These are phyloP conservation scores for Thecaphora frezii DNA, from an alignment of 1,284 basidiomycete species.

Conservation along the genomic window DNA sequence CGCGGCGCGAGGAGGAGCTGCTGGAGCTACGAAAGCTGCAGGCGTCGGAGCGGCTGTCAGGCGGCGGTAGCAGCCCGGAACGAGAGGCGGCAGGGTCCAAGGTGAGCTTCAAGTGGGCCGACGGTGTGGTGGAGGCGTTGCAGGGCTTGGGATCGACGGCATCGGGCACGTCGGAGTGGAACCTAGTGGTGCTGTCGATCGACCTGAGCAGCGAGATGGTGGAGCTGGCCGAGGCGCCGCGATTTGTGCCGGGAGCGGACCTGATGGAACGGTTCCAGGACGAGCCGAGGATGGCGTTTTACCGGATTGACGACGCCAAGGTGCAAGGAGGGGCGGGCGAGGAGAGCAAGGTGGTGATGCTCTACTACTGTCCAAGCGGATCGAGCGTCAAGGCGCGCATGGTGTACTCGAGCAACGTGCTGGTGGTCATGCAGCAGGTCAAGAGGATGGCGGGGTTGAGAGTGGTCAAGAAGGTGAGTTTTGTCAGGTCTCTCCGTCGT, in stretches of 20 bases:
- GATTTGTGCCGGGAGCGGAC: slow-evolving; percentile 31
- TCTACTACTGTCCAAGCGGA: slow-evolving; percentile 44
- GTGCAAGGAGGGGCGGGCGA: slow-evolving; percentile 2
- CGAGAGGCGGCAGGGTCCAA: slow-evolving; percentile 9
- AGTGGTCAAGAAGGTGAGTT: slow-evolving; percentile 37
- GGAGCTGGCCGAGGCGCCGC: slow-evolving; percentile 29
- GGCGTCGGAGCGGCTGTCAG: slow-evolving; percentile 20
- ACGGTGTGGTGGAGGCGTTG: slow-evolving; percentile 34
- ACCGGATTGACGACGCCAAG: slow-evolving; percentile 23
- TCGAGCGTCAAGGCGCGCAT: slow-evolving; percentile 43
- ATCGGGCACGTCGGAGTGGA: slow-evolving; percentile 42
- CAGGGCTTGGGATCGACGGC: slow-evolving; percentile 26
- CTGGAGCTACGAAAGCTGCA: slow-evolving; percentile 28
- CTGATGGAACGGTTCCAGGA: slow-evolving; percentile 12
- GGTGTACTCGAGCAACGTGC: slow-evolving; percentile 45
- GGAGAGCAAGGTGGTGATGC: slow-evolving; percentile 40
- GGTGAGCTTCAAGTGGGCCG: slow-evolving; percentile 28
- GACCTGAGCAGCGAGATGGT: slow-evolving; percentile 34
- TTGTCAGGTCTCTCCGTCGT: not conserved
- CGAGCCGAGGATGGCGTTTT: slow-evolving; percentile 42
- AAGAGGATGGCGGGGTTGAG: slow-evolving; percentile 35
- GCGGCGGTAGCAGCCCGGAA: slow-evolving; percentile 1
- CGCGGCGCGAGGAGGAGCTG: slow-evolving; percentile 30
- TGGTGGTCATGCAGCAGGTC: slow-evolving; percentile 32
- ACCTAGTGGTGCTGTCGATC: slow-evolving; percentile 38